Base-by-base conservation (phyloP, 2,329 filamentous ascomycete species). In the Colletotrichum sp. region DNA sequence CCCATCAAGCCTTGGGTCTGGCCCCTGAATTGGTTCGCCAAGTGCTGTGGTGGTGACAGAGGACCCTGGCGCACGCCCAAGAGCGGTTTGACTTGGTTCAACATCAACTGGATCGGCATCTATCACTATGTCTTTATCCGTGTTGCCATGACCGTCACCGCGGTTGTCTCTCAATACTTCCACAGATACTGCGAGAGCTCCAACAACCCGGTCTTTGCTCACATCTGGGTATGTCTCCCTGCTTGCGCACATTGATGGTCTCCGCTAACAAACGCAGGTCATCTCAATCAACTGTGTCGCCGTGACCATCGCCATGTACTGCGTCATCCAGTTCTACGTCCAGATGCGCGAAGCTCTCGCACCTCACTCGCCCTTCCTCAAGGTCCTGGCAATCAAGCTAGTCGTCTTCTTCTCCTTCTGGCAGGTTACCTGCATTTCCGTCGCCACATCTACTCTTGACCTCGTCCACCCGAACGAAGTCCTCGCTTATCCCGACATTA, bases 351-450 rank as follows among this genome's bases (percentile, higher is more conserved):
- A 89, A 1, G 91, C 95, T 75, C 89, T 98, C 30, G 88, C 89
- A 9, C 90, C 93, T 70, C 91, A 98, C 81, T 89, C 87, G 21
- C 94, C 95, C 0, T 94, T 96, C 79, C 85, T 96, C 78, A 98
- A 98, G 84, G 92, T 98, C 30, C 82, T 95, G 24, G 94, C 95
- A 81, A 97, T 98, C 86, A 98, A 98, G 85, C 89, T 98, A 32
- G 95, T 98, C 81, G 95, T 98, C 81, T 98, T 98, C 88, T 90
- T 98, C 79, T 96, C 93, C 44, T 98, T 98, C 84, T 98, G 95
- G 95, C 95, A 98, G 85, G 89, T 83, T 4, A 86, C 87, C 6
- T 84, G 87, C 78, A 89, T 90, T 77, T 89, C 88, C 7, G 79
- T 90, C 44, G 88, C 85, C 77, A 90, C 88, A 1, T 91, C 91